Evolutionary conservation across 192 early-diverging fungal genomes (phyloP).

Genomic region (Umbelopsis sp.): DNA sequence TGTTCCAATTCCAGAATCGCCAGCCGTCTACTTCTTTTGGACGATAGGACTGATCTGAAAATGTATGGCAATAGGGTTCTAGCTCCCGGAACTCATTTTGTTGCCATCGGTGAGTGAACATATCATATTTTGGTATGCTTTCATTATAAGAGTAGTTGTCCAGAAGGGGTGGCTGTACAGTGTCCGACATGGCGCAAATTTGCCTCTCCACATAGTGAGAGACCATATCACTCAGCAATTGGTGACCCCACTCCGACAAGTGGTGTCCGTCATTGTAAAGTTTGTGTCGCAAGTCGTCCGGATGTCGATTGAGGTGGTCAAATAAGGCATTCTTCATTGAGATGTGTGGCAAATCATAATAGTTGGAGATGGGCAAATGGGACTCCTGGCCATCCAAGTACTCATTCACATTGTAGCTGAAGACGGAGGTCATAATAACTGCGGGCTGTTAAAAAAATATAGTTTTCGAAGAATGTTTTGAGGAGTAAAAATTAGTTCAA

Average conservation of each 20-base stretch:
- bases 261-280: conserved; percentile 26
- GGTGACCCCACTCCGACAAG: conserved; percentile 15
- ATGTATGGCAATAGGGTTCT: conserved; percentile 18
- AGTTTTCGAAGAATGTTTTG: too few relatives aligned
- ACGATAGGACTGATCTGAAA: conserved; percentile 14
- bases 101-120: conserved; percentile 23
- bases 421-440: conserved; percentile 15
- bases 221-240: conserved; percentile 14
- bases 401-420: conserved; percentile 26
- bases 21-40: conserved; percentile 22
- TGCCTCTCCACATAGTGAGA: conserved; percentile 24
- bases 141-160: conserved; percentile 12
- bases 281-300: not conserved
- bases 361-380: conserved; percentile 27
- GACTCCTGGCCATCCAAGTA: conserved; percentile 30
- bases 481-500: not conserved
- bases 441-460: conserved; percentile 8
- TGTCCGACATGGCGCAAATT: conserved; percentile 12
- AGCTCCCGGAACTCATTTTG: conserved; percentile 16
- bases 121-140: conserved; percentile 11
- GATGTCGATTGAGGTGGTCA: conserved; percentile 22
- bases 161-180: not conserved
- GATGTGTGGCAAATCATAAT: conserved; percentile 23
- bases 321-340: conserved; percentile 27
- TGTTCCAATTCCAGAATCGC: conserved; percentile 28